Evolutionary conservation across 345 rosid species (phyloP), one percentile per base, ranked within the genome.

Genomic region (Syzygium oleosum): DNA sequence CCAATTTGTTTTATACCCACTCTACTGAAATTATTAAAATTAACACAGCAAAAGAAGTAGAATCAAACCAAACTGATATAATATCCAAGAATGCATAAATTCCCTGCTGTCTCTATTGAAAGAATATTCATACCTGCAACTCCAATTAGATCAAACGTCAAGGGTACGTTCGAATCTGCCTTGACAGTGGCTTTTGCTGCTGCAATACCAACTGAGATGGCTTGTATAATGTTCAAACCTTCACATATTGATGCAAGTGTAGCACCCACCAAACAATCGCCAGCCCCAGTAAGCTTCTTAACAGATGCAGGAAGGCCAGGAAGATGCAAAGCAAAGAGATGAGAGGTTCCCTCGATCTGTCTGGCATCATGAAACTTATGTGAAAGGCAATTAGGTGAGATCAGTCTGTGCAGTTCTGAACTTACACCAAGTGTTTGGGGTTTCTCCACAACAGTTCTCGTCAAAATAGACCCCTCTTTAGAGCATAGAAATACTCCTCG

Each of bases 201-300:
- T 78, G 96, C 96, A 87, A 97, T 90, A 19, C 99, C 96, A 23
- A 96, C 93, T 3, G 98, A 96, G 86, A 93, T 89, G 86, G 99
- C 95, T 91, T 93, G 99, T 86, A 95, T 88, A 68, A 95, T 52
- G 91, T 96, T 95, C 85, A 94, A 91, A 38, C 98, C 98, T 41
- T 92, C 84, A 90, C 93, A 92, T 4, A 96, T 87, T 2, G 95
- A 93, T 51, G 99, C 96, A 52, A 96, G 87, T 53, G 93, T 91
- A 83, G 97, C 99, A 15, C 98, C 99, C 3, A 96, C 98, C 77
- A 95, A 89, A 91, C 98, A 96, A 91, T 96, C 98, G 56, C 99
- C 99, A 80, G 99, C 98, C 54, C 99, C 99, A 1, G 99, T 94
- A 49, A 96, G 96, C 92, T 93, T 95, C 90, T 92, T 94, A 87